phyloP scores from a whole-genome alignment of 1,284 basidiomycete genomes.

The Ganoderma multipileum region DNA sequence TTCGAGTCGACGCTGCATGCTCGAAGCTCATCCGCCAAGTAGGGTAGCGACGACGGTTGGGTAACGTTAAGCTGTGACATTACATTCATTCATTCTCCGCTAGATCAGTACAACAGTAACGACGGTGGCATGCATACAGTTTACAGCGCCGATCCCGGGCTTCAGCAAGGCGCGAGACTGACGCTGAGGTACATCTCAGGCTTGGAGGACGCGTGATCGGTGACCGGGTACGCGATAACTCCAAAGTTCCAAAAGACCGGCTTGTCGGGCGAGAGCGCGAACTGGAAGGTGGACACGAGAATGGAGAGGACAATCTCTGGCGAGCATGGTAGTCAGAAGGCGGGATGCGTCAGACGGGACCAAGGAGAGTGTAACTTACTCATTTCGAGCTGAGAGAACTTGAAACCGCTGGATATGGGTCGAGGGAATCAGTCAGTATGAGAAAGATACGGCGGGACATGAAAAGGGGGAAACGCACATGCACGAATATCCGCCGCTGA shows the following conservation, averaged over 20 bases:
- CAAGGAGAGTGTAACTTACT: neutral
- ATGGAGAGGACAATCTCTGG: constrained; percentile 24
- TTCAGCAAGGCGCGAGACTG: constrained; percentile 1
- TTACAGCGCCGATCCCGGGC: neutral
- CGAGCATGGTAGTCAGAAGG: no score
- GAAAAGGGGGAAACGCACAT: constrained; percentile 32
- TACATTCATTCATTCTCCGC: no score
- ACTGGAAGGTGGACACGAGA: constrained; percentile 20
- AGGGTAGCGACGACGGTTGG: no score
- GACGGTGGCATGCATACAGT: no score
- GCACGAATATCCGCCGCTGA: constrained; percentile 40
- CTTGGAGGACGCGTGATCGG: constrained; percentile 21
- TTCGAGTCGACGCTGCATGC: no score
- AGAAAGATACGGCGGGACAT: neutral
- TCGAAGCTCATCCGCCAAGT: no score
- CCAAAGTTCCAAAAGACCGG: constrained; percentile 32
- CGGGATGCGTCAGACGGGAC: neutral
- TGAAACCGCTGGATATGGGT: constrained; percentile 3
- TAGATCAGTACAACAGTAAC: no score
- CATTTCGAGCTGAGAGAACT: constrained; percentile 14
- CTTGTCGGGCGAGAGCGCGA: constrained; percentile 10
- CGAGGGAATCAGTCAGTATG: neutral
- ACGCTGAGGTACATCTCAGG: constrained; percentile 27
- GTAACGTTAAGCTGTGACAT: no score
- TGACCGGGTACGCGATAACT: constrained; percentile 27